These are phyloP conservation scores for Begonia masoniana DNA, from an alignment of 306 rosid genomes.

Conservation along the genomic window DNA sequence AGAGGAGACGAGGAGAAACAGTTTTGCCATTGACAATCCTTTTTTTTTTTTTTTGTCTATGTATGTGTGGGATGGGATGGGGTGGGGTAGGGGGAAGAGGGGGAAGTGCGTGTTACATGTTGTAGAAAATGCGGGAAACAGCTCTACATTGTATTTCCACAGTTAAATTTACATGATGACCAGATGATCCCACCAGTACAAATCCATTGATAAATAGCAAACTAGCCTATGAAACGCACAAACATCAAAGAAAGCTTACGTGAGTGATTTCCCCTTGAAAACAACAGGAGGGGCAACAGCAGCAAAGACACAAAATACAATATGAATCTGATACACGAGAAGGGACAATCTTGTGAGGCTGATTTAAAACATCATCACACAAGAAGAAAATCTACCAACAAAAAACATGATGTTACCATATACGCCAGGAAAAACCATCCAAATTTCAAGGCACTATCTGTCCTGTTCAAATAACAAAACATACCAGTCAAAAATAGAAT, in stretches of 20 bases:
- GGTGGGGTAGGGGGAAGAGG: no score
- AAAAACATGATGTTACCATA: slow-evolving; percentile 23
- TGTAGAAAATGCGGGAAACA: no score
- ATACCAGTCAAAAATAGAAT: no score
- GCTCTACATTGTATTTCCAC: no score
- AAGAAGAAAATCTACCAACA: slow-evolving; percentile 11
- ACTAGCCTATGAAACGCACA: neutral
- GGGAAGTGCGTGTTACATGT: no score
- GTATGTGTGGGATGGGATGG: no score
- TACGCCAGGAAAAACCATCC: slow-evolving; percentile 76
- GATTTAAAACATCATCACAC: slow-evolving; percentile 9
- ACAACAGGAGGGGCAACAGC: slow-evolving; percentile 83
- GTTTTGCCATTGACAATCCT: no score
- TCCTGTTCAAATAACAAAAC: slow-evolving; percentile 32
- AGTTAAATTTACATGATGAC: no score
- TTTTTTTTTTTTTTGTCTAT: no score
- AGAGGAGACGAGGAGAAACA: no score
- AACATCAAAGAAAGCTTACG: slow-evolving; percentile 41
- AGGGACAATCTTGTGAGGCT: slow-evolving; percentile 6
- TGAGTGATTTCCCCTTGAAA: slow-evolving; percentile 70
- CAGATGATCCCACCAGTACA: no score
- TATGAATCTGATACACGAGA: slow-evolving; percentile 52
- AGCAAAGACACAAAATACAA: slow-evolving; percentile 62
- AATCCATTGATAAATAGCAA: no score
- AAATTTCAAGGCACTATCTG: slow-evolving; percentile 89